Percentiles rank a stretch among this genome's conserved stretches.
phyloP scores from a whole-genome alignment of 2,329 filamentous ascomycete genomes.

The Ambrosiella cleistominuta region DNA sequence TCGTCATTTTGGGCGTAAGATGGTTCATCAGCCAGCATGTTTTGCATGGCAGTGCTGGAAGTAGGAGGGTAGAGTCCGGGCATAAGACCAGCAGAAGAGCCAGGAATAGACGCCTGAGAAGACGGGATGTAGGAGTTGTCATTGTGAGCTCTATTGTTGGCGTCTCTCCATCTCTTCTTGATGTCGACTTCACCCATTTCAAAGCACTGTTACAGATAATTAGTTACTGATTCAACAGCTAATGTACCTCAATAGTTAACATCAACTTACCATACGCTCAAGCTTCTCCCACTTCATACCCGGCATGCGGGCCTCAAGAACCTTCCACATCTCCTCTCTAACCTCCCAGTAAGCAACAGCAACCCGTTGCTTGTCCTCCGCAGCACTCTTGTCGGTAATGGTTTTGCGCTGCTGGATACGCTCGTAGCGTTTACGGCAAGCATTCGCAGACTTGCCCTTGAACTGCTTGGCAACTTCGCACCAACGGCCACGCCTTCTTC shows the following conservation, averaged over 20 bases:
- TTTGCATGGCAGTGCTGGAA: constrained; percentile 15
- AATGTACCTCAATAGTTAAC: background rate
- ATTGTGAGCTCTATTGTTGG: background rate
- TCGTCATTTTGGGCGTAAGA: background rate
- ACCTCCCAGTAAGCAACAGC: constrained; percentile 64
- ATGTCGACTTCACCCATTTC: constrained; percentile 13
- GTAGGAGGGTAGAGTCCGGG: constrained; percentile 16
- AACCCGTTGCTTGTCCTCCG: constrained; percentile 48
- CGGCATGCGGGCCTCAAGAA: constrained; percentile 45
- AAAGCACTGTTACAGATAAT: constrained; percentile 6
- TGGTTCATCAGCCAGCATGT: constrained; percentile 7
- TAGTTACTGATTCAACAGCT: background rate
- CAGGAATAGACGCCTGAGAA: background rate
- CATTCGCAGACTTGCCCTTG: constrained; percentile 60
- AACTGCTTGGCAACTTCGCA: constrained; percentile 32
- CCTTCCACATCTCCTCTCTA: constrained; percentile 66
- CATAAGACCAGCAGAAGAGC: constrained; percentile 1
- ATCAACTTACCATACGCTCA: constrained; percentile 37
- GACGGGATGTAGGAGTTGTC: background rate
- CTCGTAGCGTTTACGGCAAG: constrained; percentile 79
- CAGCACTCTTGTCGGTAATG: constrained; percentile 16
- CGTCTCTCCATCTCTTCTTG: constrained; percentile 10
- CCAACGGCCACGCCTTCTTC: constrained; percentile 11
- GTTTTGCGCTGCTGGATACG: constrained; percentile 60
- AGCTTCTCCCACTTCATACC: constrained; percentile 72